These are phyloP conservation scores for Epichloe uncinata DNA, from an alignment of 2,329 filamentous ascomycete genomes.

Conservation along the genomic window DNA sequence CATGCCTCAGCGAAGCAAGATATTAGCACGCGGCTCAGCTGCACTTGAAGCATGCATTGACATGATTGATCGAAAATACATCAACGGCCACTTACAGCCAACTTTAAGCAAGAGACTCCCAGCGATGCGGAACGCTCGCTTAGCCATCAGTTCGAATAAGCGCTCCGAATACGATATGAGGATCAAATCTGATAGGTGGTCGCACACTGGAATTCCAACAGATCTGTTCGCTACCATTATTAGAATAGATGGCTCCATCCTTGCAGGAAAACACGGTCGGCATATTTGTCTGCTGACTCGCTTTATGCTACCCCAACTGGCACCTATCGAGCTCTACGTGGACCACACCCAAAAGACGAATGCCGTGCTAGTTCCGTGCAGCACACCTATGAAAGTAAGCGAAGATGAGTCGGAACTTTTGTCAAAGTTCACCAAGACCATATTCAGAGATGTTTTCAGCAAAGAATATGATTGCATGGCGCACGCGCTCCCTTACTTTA, in stretches of 20 bases:
- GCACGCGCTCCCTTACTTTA: slow-evolving; percentile 65
- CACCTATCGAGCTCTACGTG: slow-evolving; percentile 60
- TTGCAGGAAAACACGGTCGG: slow-evolving; percentile 44
- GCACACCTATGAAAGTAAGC: slow-evolving; percentile 28
- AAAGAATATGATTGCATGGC: slow-evolving; percentile 60
- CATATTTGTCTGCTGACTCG: slow-evolving; percentile 63
- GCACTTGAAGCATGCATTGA: slow-evolving; percentile 71
- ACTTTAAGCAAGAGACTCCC: slow-evolving; percentile 59
- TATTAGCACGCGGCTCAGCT: slow-evolving; percentile 72
- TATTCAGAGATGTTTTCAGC: slow-evolving; percentile 80
- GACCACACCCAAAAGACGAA: slow-evolving; percentile 46
- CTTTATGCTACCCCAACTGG: slow-evolving; percentile 46
- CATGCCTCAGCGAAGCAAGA: slow-evolving; percentile 51
- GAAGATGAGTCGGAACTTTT: slow-evolving; percentile 37
- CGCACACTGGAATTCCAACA: slow-evolving; percentile 25
- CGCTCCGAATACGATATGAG: slow-evolving; percentile 63
- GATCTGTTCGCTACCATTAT: slow-evolving; percentile 50
- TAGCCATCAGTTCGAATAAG: slow-evolving; percentile 72
- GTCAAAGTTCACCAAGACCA: slow-evolving; percentile 57
- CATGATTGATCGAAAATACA: slow-evolving; percentile 49
- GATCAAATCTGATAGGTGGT: slow-evolving; percentile 68
- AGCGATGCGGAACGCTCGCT: slow-evolving; percentile 70
- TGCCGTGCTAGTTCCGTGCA: slow-evolving; percentile 36
- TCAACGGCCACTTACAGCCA: slow-evolving; percentile 65
- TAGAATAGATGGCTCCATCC: slow-evolving; percentile 39